Evolutionary conservation across 768 basidiomycete genomes (phyloP), one percentile per base, ranked within the genome.

Genomic region (Tubosaeta sp.): DNA sequence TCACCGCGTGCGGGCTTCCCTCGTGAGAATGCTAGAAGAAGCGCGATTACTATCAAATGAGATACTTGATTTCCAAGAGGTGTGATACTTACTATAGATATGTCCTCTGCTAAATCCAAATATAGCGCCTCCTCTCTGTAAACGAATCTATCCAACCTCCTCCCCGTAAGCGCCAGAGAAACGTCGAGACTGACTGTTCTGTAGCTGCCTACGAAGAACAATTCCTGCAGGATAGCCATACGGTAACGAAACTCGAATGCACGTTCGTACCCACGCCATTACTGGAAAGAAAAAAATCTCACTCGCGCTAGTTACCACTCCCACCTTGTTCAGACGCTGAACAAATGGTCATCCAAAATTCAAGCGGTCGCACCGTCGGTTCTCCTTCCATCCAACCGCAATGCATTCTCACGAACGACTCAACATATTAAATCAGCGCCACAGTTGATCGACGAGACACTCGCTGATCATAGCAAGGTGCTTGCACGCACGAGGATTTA

Each of bases 331-430:
- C 82, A 84, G 54, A 94, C 90, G 2, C 77, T 99, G 25, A 74
- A 79, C 35, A 98, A 98, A 70, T 99, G 97, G 97, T 97, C 93
- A 10, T 77, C 86, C 25, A 99, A 98, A 73, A 88, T 98, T 35
- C 90, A 94, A 62, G 90, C 95, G 1, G 94, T 97, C 6, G 82
- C 93, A 2, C 86, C 92, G 11, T 84, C 86, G 7, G 84, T 78
- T 38, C 80, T 90, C 12, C 75, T 85, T 6, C 84, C 86, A 39
- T 81, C 79, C 12, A 86, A 82, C 58, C 80, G 81, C n/a, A 84
- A 82, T 51, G 73, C 86, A 6, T 91, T 92, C 68, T 78, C 77
- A 39, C 79, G 74, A 71, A 74, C 74, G 64, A 76, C 75, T 37
- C 82, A 77, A 65, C 76, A 71, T 45, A 68, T 74, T 48, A 88